Percentiles rank a stretch among this genome's conserved stretches.
These are phyloP conservation scores for Ramalina intermedia DNA, from an alignment of 495 filamentous ascomycete species.

Conservation along the genomic window DNA sequence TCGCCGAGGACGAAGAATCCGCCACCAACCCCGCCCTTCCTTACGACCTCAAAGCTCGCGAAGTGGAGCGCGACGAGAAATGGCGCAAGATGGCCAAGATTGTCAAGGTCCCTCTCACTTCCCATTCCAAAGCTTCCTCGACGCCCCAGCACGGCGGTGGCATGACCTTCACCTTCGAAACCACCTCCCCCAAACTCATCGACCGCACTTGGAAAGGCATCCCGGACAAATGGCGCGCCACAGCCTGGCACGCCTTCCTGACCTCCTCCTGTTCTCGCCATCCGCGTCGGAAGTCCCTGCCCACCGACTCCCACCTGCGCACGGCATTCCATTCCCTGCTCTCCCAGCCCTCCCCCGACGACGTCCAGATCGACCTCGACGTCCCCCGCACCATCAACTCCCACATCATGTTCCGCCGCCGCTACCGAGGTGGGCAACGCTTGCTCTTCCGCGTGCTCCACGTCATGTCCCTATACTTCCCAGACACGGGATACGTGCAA, in stretches of 20 bases:
- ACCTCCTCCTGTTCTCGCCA: constrained; percentile 44
- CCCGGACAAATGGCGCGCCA: constrained; percentile 85
- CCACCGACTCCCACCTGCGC: constrained; percentile 58
- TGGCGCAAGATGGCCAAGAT: constrained; percentile 93
- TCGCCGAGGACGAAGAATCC: constrained; percentile 43
- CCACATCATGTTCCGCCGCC: constrained; percentile 92
- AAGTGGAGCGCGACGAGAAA: constrained; percentile 76
- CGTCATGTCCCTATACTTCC: constrained; percentile 79
- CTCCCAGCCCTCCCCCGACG: constrained; percentile 63
- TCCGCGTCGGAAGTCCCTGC: constrained; percentile 41
- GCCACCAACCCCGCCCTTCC: constrained; percentile 34
- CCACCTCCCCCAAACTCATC: constrained; percentile 68
- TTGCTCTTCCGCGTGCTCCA: constrained; percentile 88
- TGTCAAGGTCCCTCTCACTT: constrained; percentile 16
- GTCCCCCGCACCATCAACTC: constrained; percentile 89
- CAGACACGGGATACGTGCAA: constrained; percentile 89
- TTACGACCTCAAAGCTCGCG: constrained; percentile 52
- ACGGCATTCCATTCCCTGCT: constrained; percentile 54
- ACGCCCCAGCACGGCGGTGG: constrained; percentile 52
- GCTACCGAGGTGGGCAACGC: constrained; percentile 84
- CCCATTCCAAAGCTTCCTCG: no score
- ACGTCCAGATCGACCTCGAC: constrained; percentile 94
- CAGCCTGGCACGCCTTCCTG: constrained; percentile 92
- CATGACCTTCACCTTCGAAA: constrained; percentile 84
- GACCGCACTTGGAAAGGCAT: constrained; percentile 96